Evolutionary conservation across 345 rosid genomes (phyloP).

Genomic region (Luvunga scandens): DNA sequence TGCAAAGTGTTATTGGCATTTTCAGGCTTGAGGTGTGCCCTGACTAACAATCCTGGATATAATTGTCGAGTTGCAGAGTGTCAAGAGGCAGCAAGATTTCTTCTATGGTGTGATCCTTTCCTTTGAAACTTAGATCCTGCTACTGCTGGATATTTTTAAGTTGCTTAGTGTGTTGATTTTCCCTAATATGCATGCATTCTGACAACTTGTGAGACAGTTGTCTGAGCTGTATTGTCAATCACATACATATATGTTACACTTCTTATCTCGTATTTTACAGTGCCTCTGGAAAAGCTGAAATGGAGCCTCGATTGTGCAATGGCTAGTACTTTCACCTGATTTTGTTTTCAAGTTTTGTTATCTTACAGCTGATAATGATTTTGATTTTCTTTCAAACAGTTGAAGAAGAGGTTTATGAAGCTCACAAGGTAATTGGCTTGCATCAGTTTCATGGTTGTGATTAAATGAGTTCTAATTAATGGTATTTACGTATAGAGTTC

Average conservation of each 20-base stretch:
- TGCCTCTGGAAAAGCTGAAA: constrained; percentile 58
- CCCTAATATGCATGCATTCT: background rate
- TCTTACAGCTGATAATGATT: constrained; percentile 12
- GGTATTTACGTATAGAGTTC: background rate
- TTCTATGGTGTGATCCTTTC: constrained; percentile 54
- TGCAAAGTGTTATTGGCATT: constrained; percentile 88
- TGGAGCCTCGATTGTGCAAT: constrained; percentile 61
- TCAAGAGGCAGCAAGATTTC: constrained; percentile 83
- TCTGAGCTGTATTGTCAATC: background rate
- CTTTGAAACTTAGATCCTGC: background rate
- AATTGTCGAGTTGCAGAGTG: constrained; percentile 89
- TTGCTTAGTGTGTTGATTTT: background rate
- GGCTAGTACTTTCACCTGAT: constrained; percentile 41
- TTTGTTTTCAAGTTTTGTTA: background rate
- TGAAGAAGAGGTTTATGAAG: constrained; percentile 59
- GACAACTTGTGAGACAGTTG: background rate
- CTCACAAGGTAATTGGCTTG: constrained; percentile 58
- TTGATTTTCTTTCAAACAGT: constrained; percentile 44
- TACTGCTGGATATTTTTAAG: background rate
- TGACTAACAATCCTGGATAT: constrained; percentile 90
- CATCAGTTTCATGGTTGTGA: background rate
- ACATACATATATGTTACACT: background rate
- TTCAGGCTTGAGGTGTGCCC: constrained; percentile 88
- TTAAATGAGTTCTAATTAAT: background rate
- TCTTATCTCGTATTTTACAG: constrained; percentile 33